Evolutionary conservation across 169 alveolate species (phyloP).

Genomic region (Plasmodium vinckei): DNA sequence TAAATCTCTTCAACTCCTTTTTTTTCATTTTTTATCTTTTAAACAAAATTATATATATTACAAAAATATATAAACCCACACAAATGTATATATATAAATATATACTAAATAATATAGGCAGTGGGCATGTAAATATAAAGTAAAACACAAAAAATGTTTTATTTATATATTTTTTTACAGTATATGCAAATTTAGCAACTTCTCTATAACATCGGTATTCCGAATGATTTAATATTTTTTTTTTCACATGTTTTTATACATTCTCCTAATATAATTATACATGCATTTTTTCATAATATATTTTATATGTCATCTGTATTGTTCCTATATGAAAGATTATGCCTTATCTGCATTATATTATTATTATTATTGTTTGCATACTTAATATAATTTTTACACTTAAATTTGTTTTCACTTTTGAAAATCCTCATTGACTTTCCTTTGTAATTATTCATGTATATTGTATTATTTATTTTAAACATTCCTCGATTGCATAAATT

Average conservation of each 20-base stretch:
- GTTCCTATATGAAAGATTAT: constrained; percentile 39
- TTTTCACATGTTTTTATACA: not conserved
- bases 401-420: constrained; percentile 39
- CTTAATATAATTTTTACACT: constrained; percentile 32
- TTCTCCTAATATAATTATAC: constrained; percentile 4
- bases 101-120: constrained; percentile 2
- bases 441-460: constrained; percentile 17
- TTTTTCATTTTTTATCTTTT: not conserved
- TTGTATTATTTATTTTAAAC: constrained; percentile 28
- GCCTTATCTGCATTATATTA: constrained; percentile 29
- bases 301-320: constrained; percentile 25
- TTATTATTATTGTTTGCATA: constrained; percentile 47
- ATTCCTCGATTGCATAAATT: constrained; percentile 21
- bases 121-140: not conserved
- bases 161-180: not conserved
- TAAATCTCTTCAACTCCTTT: not conserved
- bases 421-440: constrained; percentile 74
- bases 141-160: too few relatives aligned
- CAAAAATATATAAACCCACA: too few relatives aligned
- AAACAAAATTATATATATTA: constrained; percentile 5
- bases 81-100: constrained; percentile 17
- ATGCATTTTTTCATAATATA: constrained; percentile 1
- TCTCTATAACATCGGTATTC: not conserved
- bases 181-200: not conserved
- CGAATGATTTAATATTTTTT: not conserved